Evolutionary conservation across 1,139 yeast species (phyloP), one percentile per base, ranked within the genome.

Genomic region (Kodamaea sp.): DNA sequence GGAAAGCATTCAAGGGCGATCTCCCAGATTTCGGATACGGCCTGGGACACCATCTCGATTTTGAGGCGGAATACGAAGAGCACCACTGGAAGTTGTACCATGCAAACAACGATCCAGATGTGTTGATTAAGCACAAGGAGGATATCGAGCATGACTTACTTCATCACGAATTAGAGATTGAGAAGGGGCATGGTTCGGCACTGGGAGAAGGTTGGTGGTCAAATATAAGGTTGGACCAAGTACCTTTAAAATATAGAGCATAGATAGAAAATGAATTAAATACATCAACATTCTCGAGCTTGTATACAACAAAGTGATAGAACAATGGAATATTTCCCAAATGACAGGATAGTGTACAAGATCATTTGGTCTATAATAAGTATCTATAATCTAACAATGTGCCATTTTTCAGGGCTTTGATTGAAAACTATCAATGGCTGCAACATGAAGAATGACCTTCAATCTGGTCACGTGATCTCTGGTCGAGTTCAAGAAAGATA

Each of bases 11-110:
- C 60, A 70, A 76, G 7, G 83, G 85, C 2, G 77, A 76, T 44
- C 74, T 92, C 53, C 97, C 97, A 1, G 97, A 92, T 58, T 80
- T 89, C 56, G 96, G 96, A 7, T 81, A 83, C 43, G 97, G 97
- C 14, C 92, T 87, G n/a, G 97, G 98, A 12, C 97, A 90, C 55
- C 97, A 90, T 61, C 83, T 90, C 32, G 96, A 88, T 61, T 92
- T 89, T 53, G 98, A 92, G 59, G 76, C 78, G 46, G 97, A 90
- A 55, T 90, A 89, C 53, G 97, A 90, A 51, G 81, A 86, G 42
- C 97, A 92, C 57, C 97, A 92, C 59, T 92, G 97, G 97, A 78
- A 81, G 43, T 70, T 88, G 58, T 86, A 76, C 57, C 97, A 92
- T 59, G 76, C 81, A 33, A 79, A 85, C 42, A 64, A 73, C 38